Base-by-base conservation (phyloP, 768 basidiomycete species). In the Gloeophyllum trabeum region DNA sequence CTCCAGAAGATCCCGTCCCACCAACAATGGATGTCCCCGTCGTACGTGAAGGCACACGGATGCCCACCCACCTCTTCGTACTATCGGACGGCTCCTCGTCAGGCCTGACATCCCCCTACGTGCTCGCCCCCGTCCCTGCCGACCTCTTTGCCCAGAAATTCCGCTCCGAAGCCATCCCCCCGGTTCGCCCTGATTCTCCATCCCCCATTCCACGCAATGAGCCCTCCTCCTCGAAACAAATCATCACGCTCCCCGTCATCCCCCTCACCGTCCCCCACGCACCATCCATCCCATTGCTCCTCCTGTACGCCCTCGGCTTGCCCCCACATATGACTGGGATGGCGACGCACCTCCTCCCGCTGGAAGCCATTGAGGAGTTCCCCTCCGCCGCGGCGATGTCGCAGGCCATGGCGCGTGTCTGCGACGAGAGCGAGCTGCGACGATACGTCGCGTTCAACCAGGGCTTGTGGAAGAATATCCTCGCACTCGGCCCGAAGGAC, bases 381-480 rank as follows among this genome's bases (percentile, higher is more conserved):
- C 79, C 79, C 3, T 69, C 79, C 38, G 63, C 71, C 18, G 63
- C 73, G 2, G 65, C 66, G 6, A 81, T 81, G 79, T 63, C 76
- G 1, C 56, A 62, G 19, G 59, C 66, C 32, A 67, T 81, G 57
- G 64, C 69, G 30, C 58, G 54, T 4, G 45, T 64, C 19, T 59
- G 61, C 55, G 64, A 59, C 41, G 62, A 65, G 26, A 53, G 51
- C 26, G 51, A 57, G 42, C 52, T 62, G 26, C 66, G 69, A 40
- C 58, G 50, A 39, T 54, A 58, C 45, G 47, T 52, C 48, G 52
- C 48, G 26, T 61, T 59, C 41, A 80, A 75, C 52, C 71, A 74
- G 35, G 79, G 81, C n/a, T 55, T 81, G 39, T 79, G 81, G 79
- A 70, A 68, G 51, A 83, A 83, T 43, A 66, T 73, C 25, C 65